Evolutionary conservation across 306 rosid species (phyloP), one percentile per base, ranked within the genome.

Genomic region (Sesbania bispinosa): DNA sequence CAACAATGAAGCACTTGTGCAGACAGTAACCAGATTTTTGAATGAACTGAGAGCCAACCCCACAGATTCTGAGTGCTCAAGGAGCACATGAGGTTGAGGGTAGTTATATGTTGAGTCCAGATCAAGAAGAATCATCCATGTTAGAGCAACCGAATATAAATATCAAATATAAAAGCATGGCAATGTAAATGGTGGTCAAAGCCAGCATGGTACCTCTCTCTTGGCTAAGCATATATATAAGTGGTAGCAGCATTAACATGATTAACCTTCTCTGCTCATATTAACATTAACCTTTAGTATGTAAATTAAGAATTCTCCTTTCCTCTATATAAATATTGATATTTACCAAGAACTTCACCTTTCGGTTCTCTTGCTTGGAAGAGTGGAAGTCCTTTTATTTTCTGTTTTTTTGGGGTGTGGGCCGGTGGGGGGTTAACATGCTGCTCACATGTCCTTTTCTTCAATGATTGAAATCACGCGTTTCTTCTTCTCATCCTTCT

Each of bases 11-110:
- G 69, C 10, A 72, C 35, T 81, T 19, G 69, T 24, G 60, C 60
- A 77, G 48, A 73, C 76, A 39, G 55, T 81, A 15, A 76, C 79
- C 29, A 65, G 68, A 27, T 81, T 76, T 71, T 62, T 81, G 24
- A 46, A 58, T 41, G 85, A 81, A 76, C 23, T 81, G 38, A 11
- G 72, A 41, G 48, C 33, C 23, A 66, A 10, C 6, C 62, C 85
- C n/a, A 4, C 62, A 58, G 81, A 81, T 71, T 65, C 81, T 30
- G 47, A 59, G 30, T 38, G 38, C 43, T 55, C 70, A 57, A 55
- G 20, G 26, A 35, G 26, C 10, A 68, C 21, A 35, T 14, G 7
- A 53, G 58, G 45, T 51, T 67, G 5, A 38, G 7, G 14, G 4
- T 10, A 19, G 14, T 30, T 26, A 60, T 52, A 32, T 36, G 3